Percentiles rank a stretch among this genome's conserved stretches.
Conservation (phyloP, 2,329 filamentous ascomycete genomes). For the Nemania bipapillata region DNA sequence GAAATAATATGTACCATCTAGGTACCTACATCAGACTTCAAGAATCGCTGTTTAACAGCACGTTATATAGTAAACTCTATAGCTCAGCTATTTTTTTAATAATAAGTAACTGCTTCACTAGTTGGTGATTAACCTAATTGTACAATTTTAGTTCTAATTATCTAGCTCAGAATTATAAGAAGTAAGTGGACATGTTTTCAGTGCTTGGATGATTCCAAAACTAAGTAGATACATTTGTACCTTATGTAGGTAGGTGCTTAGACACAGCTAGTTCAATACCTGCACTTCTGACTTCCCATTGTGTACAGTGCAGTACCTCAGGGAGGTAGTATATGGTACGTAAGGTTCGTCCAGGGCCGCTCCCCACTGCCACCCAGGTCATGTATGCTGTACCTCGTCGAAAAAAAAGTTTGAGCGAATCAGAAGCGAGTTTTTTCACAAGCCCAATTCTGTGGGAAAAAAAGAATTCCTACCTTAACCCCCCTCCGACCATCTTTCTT, state of each 20-base stretch:
- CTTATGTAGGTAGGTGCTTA: background rate
- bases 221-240: too few relatives aligned
- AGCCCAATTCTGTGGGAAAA: constrained; percentile 38
- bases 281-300: background rate
- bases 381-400: background rate
- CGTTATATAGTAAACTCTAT: too few relatives aligned
- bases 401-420: constrained; percentile 32
- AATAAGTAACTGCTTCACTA: too few relatives aligned
- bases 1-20: too few relatives aligned
- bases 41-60: too few relatives aligned
- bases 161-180: too few relatives aligned
- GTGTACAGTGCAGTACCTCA: background rate
- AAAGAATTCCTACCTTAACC: constrained; percentile 32
- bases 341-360: background rate
- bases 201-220: too few relatives aligned
- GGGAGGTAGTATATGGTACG: background rate
- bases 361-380: background rate
- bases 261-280: background rate
- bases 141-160: too few relatives aligned
- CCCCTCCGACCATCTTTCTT: constrained; percentile 34
- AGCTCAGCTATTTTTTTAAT: too few relatives aligned
- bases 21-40: too few relatives aligned
- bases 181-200: too few relatives aligned
- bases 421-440: constrained; percentile 22
- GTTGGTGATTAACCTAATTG: too few relatives aligned